Base-by-base conservation (phyloP, 306 rosid species). In the Gillenia trifoliata region DNA sequence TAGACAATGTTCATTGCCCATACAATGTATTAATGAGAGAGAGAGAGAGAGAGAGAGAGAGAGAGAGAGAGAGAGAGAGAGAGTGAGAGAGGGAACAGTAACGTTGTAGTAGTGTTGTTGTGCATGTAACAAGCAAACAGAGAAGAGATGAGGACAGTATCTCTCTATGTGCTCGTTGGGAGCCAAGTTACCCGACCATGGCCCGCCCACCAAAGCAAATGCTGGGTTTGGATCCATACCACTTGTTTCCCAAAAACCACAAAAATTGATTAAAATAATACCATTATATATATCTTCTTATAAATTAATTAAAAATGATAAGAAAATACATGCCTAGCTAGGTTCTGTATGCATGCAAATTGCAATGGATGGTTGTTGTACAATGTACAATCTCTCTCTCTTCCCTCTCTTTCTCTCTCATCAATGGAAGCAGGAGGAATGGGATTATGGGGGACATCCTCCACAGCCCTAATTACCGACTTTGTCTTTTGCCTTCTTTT, bases 181-280 rank as follows among this genome's bases (percentile, higher is more conserved):
- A 70, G 77, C 70, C 77, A 41, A 80, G 9, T 62, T 30, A 38
- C 78, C 91, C 93, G 93, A 92, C 92, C 87, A 82, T 59, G 83
- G 89, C 92, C 88, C 83, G 83, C 85, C 86, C 77, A 71, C 89
- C 96, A 66, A 90, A 78, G 94, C 87, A 75, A 64, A 84, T 92
- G 98, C 83, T 88, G 83, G 81, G 29, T 15, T 72, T 55, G 31
- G 70, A 77, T 83, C 77, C 68, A 55, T 73, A 28, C 30, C 30
- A 26, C 28, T 81, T 85, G 83, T 75, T 90, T 92, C 82, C 92
- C 92, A 52, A 88, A 88, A 73, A 19, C 57, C 31, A 25, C 40
- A 56, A 34, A 45, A 45, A 45, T 15, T 15, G 15, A 45, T 45
- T 16, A 5, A 45, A 45, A 15, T 15, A 45, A 15, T 15, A 4